phyloP scores from a whole-genome alignment of 2,329 filamentous ascomycete genomes.

The Talaromyces verruculosus region DNA sequence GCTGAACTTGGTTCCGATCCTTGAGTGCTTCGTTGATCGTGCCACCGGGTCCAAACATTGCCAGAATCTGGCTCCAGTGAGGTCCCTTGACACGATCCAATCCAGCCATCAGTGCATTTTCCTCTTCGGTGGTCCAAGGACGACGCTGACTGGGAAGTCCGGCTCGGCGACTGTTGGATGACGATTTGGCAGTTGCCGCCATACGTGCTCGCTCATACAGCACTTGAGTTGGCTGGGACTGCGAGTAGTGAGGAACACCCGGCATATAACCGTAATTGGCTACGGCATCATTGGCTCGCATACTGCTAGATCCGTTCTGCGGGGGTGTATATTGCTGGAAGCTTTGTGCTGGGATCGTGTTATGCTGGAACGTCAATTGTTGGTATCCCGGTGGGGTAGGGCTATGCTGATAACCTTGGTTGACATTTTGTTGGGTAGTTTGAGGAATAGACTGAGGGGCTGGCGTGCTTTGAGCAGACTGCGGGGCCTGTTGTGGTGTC shows the following conservation, averaged over 20 bases:
- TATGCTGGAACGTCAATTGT: slow-evolving; percentile 40
- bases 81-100: slow-evolving; percentile 86
- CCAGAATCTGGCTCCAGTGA: slow-evolving; percentile 89
- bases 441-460: slow-evolving; percentile 34
- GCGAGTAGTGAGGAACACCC: slow-evolving; percentile 48
- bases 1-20: slow-evolving; percentile 84
- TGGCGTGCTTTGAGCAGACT: slow-evolving; percentile 35
- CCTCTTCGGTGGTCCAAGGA: slow-evolving; percentile 85
- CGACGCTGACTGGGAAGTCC: slow-evolving; percentile 62
- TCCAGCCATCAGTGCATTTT: slow-evolving; percentile 84
- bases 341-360: slow-evolving; percentile 37
- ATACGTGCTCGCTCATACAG: slow-evolving; percentile 59
- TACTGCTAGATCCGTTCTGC: slow-evolving; percentile 27
- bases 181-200: slow-evolving; percentile 57
- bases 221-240: slow-evolving; percentile 55
- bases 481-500: slow-evolving; percentile 25
- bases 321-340: slow-evolving; percentile 38
- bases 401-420: slow-evolving; percentile 36
- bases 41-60: slow-evolving; percentile 76
- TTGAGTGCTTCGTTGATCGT: slow-evolving; percentile 80
- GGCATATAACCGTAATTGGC: slow-evolving; percentile 48
- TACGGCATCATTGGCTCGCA: slow-evolving; percentile 35
- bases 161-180: slow-evolving; percentile 53
- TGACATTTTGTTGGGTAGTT: slow-evolving; percentile 26
- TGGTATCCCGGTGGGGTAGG: slow-evolving; percentile 40